Evolutionary conservation across 495 filamentous ascomycete species (phyloP).

Genomic region (Margaritispora aquatica): DNA sequence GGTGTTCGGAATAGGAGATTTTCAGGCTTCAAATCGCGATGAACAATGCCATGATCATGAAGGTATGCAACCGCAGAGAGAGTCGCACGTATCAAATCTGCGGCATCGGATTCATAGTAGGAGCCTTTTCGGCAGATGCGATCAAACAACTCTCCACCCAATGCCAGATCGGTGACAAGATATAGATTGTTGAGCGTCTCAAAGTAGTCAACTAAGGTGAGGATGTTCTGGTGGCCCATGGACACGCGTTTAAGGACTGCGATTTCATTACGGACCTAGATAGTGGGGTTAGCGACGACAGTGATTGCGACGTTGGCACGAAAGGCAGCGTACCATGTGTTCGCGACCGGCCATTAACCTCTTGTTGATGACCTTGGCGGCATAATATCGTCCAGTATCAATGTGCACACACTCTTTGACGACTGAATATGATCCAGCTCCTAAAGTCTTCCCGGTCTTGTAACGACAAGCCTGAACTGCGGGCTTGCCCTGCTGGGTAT

Average conservation of each 20-base stretch:
- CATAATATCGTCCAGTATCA: constrained; percentile 96
- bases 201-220: constrained; percentile 97
- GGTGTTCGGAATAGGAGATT: constrained; percentile 75
- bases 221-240: constrained; percentile 96
- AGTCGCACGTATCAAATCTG: constrained; percentile 89
- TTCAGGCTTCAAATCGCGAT: constrained; percentile 74
- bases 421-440: constrained; percentile 94
- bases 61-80: constrained; percentile 97
- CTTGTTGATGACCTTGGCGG: constrained; percentile 99
- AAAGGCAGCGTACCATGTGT: constrained; percentile 70
- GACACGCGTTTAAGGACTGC: constrained; percentile 93
- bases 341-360: constrained; percentile 94
- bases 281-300: not conserved
- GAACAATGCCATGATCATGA: constrained; percentile 97
- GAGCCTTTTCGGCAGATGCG: constrained; percentile 97
- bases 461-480: constrained; percentile 63
- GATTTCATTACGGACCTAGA: constrained; percentile 93
- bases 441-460: constrained; percentile 97
- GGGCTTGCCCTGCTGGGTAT: constrained; percentile 24
- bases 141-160: constrained; percentile 96
- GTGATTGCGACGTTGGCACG: not conserved
- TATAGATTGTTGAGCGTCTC: constrained; percentile 99
- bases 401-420: constrained; percentile 99
- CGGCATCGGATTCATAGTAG: constrained; percentile 96
- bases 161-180: constrained; percentile 92